These are phyloP conservation scores for Rhodotorula toruloides DNA, from an alignment of 768 basidiomycete species.

Conservation along the genomic window DNA sequence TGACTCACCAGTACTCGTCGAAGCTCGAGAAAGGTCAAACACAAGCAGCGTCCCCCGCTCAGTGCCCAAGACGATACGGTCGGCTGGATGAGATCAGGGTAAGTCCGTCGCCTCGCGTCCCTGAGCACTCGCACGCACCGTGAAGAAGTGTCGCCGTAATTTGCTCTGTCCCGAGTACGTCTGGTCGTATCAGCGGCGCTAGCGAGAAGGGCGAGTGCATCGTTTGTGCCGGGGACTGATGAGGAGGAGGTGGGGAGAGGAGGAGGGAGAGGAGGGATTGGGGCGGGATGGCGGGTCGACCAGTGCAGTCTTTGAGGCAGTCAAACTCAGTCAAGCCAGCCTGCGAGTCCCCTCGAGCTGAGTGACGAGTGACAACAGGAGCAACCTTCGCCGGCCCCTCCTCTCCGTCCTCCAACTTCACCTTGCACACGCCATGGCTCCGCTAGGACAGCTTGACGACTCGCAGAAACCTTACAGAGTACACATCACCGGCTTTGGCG, in stretches of 20 bases:
- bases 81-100: constrained; percentile 9
- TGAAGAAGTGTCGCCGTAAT: constrained; percentile 20
- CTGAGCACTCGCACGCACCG: not conserved
- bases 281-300: no score
- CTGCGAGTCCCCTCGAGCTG: not conserved
- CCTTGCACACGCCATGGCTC: not conserved
- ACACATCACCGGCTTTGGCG: constrained; percentile 10
- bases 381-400: not conserved
- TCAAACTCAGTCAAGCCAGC: no score
- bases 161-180: constrained; percentile 11
- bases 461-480: not conserved
- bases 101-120: not conserved
- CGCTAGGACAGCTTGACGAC: not conserved
- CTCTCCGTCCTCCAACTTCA: not conserved
- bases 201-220: constrained; percentile 29
- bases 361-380: not conserved
- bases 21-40: constrained; percentile 22
- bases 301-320: no score
- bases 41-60: constrained; percentile 30
- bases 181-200: constrained; percentile 13
- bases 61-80: constrained; percentile 35
- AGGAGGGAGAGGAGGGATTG: not conserved
- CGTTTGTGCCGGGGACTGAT: not conserved
- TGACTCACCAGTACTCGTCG: not conserved
- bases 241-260: not conserved